phyloP scores from a whole-genome alignment of 2,329 filamentous ascomycete species.

The Dactylellina sp. region DNA sequence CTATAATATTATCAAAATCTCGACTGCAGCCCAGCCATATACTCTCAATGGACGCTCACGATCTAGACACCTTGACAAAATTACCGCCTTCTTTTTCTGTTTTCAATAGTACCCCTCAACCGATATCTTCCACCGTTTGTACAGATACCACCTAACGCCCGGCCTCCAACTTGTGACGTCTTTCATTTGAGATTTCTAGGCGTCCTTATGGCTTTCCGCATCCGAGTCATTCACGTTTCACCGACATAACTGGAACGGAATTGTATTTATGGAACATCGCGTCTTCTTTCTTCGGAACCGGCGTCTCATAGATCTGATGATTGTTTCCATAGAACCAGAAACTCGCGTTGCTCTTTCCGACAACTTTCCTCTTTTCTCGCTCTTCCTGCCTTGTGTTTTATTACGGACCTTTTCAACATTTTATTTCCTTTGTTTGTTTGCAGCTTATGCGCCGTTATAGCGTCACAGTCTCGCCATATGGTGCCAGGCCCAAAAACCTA shows the following conservation, averaged over 20 bases:
- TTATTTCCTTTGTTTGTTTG: constrained; percentile 37
- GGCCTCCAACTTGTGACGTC: constrained; percentile 40
- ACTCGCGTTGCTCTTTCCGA: constrained; percentile 47
- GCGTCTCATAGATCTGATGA: constrained; percentile 56
- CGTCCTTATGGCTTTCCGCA: constrained; percentile 38
- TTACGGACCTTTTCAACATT: constrained; percentile 41
- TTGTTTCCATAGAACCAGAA: constrained; percentile 57
- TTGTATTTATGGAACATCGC: constrained; percentile 57
- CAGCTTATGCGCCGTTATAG: constrained; percentile 24
- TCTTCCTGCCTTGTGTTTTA: constrained; percentile 43
- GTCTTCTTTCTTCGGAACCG: constrained; percentile 52
- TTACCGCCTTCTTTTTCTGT: constrained; percentile 44
- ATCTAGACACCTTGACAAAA: constrained; percentile 54
- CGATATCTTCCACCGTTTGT: constrained; percentile 42
- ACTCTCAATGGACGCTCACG: constrained; percentile 51
- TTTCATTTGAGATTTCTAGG: constrained; percentile 46
- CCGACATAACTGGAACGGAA: constrained; percentile 40
- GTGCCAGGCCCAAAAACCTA: constrained; percentile 30
- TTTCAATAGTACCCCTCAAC: constrained; percentile 44
- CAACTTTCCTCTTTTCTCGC: constrained; percentile 5
- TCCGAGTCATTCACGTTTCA: constrained; percentile 39
- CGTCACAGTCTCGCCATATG: constrained; percentile 28
- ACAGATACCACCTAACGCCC: constrained; percentile 56
- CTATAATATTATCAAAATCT: constrained; percentile 65
- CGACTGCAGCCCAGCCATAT: constrained; percentile 33